Conservation (phyloP, 306 rosid genomes). For the Aeschynomene evenia region DNA sequence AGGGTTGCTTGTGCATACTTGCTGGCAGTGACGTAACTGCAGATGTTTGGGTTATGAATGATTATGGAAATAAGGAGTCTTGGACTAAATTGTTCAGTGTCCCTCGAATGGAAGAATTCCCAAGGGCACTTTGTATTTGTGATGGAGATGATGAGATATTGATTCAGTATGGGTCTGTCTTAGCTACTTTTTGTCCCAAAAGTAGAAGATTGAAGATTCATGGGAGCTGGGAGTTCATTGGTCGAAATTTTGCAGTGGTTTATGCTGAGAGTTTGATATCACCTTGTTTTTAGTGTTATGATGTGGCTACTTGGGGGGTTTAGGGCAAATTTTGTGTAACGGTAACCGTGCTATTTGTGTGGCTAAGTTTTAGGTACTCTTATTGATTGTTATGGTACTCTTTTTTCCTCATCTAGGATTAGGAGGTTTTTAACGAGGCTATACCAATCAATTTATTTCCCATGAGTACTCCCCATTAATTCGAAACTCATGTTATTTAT, state of each 20-base stretch:
- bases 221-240: too few species aligned
- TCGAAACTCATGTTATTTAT: too few species aligned
- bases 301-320: too few species aligned
- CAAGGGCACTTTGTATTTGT: neutral
- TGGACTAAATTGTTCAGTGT: constrained; percentile 33
- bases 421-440: too few species aligned
- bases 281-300: constrained; percentile 23
- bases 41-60: constrained; percentile 40
- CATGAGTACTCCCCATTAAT: too few species aligned
- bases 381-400: too few species aligned
- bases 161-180: neutral
- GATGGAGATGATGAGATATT: constrained; percentile 29
- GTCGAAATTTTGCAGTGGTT: neutral
- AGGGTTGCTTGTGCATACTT: constrained; percentile 24
- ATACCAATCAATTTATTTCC: too few species aligned
- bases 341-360: too few species aligned
- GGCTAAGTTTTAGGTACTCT: too few species aligned
- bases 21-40: neutral
- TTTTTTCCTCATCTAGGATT: too few species aligned
- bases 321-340: too few species aligned
- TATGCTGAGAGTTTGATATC: constrained; percentile 39
- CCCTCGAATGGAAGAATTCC: neutral
- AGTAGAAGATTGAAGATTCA: neutral
- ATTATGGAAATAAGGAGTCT: constrained; percentile 37
- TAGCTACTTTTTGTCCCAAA: constrained; percentile 21